Evolutionary conservation across 257 asterid genomes (phyloP).

Genomic region (Solanum pimpinellifolium): DNA sequence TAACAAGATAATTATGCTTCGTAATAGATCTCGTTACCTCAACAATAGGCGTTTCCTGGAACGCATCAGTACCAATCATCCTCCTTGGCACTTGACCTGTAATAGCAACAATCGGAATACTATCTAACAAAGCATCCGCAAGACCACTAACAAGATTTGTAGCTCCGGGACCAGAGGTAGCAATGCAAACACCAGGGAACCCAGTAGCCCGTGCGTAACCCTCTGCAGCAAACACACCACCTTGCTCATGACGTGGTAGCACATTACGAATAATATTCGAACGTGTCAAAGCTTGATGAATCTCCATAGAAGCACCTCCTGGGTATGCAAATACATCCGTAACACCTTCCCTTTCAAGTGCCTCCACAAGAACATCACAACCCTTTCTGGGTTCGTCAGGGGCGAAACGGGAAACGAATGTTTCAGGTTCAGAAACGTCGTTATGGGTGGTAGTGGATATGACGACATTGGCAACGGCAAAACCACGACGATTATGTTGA

Average conservation of each 20-base stretch:
- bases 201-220: conserved; percentile 7
- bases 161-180: conserved; percentile 6
- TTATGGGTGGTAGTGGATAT: neutral
- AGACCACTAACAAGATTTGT: conserved; percentile 5
- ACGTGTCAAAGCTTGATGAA: conserved; percentile 3
- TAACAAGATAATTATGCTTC: conserved; percentile 5
- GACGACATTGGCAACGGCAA: neutral
- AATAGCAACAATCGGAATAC: conserved; percentile 1
- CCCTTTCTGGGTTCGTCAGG: conserved; percentile 6
- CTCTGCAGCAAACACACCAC: conserved; percentile 7
- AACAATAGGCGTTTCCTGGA: conserved; percentile 6
- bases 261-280: neutral
- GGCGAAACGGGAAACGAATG: neutral
- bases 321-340: conserved; percentile 3
- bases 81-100: conserved; percentile 5
- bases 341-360: neutral
- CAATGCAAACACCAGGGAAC: conserved; percentile 4
- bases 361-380: conserved; percentile 4
- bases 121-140: conserved; percentile 5
- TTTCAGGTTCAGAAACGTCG: neutral
- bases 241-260: conserved; percentile 5
- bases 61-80: conserved; percentile 7
- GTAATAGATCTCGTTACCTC: conserved; percentile 9
- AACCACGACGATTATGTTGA: neutral
- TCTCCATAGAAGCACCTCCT: conserved; percentile 7